phyloP scores from a whole-genome alignment of 306 rosid species.

The Glycine latifolia region DNA sequence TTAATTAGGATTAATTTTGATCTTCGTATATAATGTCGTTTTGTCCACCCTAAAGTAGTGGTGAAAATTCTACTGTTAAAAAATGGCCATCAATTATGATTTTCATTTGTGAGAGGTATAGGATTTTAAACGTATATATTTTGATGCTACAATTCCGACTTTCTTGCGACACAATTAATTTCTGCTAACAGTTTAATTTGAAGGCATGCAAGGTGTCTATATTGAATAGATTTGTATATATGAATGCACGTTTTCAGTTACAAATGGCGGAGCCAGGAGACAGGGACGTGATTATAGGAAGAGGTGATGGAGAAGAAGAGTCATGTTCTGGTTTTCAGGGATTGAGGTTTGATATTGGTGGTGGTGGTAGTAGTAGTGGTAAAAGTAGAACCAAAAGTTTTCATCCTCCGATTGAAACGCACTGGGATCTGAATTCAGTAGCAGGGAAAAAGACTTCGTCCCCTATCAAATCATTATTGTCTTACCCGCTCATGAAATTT shows the following conservation, averaged over 20 bases:
- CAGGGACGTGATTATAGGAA: conserved; percentile 46
- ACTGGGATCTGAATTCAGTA: conserved; percentile 60
- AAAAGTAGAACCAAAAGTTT: conserved; percentile 50
- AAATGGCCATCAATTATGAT: not conserved
- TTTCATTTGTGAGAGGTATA: not conserved
- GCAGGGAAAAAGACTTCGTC: conserved; percentile 32
- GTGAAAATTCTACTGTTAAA: not conserved
- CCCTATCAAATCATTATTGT: conserved; percentile 55
- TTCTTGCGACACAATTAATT: not conserved
- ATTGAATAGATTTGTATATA: not conserved
- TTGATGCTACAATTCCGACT: not conserved
- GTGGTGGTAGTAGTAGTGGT: conserved; percentile 7
- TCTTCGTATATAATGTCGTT: not conserved
- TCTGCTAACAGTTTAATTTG: not conserved
- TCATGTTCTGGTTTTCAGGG: conserved; percentile 41
- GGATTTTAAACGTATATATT: not conserved
- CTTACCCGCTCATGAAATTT: conserved; percentile 55
- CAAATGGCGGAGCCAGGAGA: conserved; percentile 44
- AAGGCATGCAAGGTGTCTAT: not conserved
- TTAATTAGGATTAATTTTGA: not conserved
- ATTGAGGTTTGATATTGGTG: conserved; percentile 1
- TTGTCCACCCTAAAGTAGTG: not conserved
- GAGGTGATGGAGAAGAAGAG: conserved; percentile 47
- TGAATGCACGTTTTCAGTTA: conserved; percentile 34
- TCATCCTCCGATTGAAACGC: conserved; percentile 76